A percentile compares a stretch with the other conserved stretches of the same genome.
Evolutionary conservation across 2,329 filamentous ascomycete species (phyloP).

Genomic region (Ophiostoma populinum): DNA sequence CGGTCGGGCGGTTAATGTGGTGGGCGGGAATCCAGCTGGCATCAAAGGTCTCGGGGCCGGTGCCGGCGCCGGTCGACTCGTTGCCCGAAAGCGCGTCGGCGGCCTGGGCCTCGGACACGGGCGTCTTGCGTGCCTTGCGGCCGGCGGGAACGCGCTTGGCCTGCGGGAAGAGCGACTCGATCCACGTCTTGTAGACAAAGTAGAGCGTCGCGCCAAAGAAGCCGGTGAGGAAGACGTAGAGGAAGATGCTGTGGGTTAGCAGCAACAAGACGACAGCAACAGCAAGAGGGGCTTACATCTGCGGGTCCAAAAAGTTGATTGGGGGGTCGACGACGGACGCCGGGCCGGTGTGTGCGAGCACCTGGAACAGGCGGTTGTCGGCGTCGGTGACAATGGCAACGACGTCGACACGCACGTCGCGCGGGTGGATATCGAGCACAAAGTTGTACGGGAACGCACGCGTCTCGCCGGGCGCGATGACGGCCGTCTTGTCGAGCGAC

Average conservation of each 20-base stretch:
- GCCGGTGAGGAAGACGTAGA: conserved; percentile 77
- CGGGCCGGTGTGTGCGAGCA: conserved; percentile 65
- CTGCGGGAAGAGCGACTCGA: conserved; percentile 89
- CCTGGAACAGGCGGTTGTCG: conserved; percentile 53
- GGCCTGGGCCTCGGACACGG: conserved; percentile 22
- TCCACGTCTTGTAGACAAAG: conserved; percentile 98
- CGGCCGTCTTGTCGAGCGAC: conserved; percentile 55
- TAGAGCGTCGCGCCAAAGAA: conserved; percentile 68
- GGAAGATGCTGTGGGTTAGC: conserved; percentile 59
- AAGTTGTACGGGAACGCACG: conserved; percentile 70
- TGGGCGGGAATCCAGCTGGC: conserved; percentile 85
- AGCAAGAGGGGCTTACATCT: conserved; percentile 36
- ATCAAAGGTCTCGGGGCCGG: conserved; percentile 55
- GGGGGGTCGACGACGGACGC: conserved; percentile 51
- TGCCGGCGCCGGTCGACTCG: conserved; percentile 52
- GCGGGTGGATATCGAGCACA: conserved; percentile 78
- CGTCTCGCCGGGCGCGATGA: conserved; percentile 38
- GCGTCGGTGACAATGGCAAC: conserved; percentile 50
- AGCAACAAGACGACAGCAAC: background rate
- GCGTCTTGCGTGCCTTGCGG: conserved; percentile 49
- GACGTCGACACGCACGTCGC: conserved; percentile 67
- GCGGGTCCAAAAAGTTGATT: conserved; percentile 14
- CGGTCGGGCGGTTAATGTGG: conserved; percentile 74
- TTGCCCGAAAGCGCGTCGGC: conserved; percentile 40
- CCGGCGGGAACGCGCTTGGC: conserved; percentile 48